phyloP scores from a whole-genome alignment of 257 asterid species.

The Linaria vulgaris region DNA sequence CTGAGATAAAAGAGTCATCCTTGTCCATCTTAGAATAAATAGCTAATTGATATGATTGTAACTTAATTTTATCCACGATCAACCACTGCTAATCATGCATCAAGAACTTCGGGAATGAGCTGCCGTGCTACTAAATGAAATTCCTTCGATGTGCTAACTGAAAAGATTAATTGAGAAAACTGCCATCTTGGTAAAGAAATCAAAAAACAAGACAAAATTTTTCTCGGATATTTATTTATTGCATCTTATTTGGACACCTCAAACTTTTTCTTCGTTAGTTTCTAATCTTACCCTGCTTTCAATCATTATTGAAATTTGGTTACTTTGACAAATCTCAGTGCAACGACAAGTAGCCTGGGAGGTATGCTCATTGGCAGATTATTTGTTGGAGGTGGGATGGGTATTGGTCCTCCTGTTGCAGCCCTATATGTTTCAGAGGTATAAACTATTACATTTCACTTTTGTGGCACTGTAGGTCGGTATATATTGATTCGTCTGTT shows the following conservation, averaged over 20 bases:
- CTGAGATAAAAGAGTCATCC: no score
- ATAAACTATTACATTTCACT: conserved; percentile 14
- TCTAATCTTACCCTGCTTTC: conserved; percentile 14
- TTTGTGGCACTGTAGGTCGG: neutral
- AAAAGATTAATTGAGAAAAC: no score
- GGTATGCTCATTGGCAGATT: conserved; percentile 95
- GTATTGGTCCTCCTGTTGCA: conserved; percentile 95
- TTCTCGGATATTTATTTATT: neutral
- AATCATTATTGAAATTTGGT: neutral
- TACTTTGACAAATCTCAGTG: conserved; percentile 45
- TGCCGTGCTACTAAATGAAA: neutral
- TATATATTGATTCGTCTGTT: conserved; percentile 7
- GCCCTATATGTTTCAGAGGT: conserved; percentile 95
- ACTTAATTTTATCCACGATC: no score
- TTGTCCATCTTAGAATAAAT: no score
- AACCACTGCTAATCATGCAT: no score
- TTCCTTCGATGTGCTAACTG: neutral
- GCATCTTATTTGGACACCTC: conserved; percentile 9
- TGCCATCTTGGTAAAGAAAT: neutral
- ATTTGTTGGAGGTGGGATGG: conserved; percentile 88
- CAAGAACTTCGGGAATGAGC: no score
- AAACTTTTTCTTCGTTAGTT: conserved; percentile 3
- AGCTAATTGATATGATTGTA: no score
- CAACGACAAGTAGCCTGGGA: conserved; percentile 65
- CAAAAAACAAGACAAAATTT: neutral